Evolutionary conservation across 2,329 filamentous ascomycete species (phyloP).

Genomic region (Hirsutella minnesotensis): DNA sequence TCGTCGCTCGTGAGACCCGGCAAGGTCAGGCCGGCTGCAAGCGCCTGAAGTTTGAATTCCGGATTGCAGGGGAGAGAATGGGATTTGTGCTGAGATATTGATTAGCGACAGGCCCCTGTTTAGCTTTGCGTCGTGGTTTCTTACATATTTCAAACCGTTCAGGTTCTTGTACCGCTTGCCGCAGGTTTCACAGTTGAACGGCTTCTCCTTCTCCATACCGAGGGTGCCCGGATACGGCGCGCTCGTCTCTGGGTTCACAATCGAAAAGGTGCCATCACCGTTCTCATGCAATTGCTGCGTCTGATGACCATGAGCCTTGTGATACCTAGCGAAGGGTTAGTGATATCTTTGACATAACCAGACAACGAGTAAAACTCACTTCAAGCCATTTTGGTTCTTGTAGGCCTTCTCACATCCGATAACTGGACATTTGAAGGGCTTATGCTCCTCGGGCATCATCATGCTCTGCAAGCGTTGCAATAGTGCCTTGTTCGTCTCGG

Average conservation of each 20-base stretch:
- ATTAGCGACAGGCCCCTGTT: constrained; percentile 17
- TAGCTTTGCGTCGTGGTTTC: too few species aligned
- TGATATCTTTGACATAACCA: not conserved
- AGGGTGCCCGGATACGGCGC: constrained; percentile 89
- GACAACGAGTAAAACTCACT: constrained; percentile 43
- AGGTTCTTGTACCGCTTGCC: constrained; percentile 99
- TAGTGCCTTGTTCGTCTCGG: constrained; percentile 53
- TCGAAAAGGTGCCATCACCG: constrained; percentile 92
- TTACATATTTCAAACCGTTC: constrained; percentile 90
- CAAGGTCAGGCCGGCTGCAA: constrained; percentile 31
- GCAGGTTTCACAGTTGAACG: constrained; percentile 92
- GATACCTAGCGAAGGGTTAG: constrained; percentile 34
- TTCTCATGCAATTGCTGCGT: constrained; percentile 97
- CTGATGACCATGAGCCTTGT: constrained; percentile 81
- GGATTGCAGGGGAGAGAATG: constrained; percentile 86
- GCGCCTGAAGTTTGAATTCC: constrained; percentile 44
- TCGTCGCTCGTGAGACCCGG: constrained; percentile 32
- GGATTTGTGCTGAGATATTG: constrained; percentile 48
- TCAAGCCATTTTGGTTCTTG: constrained; percentile 98
- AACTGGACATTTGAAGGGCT: constrained; percentile 94
- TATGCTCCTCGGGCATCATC: constrained; percentile 77
- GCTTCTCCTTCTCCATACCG: constrained; percentile 99
- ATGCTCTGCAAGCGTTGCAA: constrained; percentile 47
- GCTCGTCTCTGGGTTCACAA: constrained; percentile 91
- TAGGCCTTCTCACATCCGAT: constrained; percentile 99